phyloP scores from a whole-genome alignment of 768 basidiomycete genomes.

The Tylopilus vinaceipallidus region DNA sequence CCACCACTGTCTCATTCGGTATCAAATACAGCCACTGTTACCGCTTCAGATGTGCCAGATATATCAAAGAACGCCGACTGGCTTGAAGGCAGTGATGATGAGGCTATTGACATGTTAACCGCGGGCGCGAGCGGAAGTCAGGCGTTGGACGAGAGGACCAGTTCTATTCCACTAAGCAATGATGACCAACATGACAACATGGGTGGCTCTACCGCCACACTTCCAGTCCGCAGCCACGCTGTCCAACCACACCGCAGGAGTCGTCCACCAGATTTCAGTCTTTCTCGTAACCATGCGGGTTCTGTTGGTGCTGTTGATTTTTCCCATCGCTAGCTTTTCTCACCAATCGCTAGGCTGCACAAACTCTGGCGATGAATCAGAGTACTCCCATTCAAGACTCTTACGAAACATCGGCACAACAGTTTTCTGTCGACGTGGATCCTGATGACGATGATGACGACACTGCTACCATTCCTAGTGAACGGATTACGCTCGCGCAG shows the following conservation, averaged over 20 bases:
- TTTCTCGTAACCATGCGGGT: conserved; percentile 36
- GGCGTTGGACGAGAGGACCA: conserved; percentile 81
- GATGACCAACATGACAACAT: conserved; percentile 22
- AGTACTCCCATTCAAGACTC: conserved; percentile 21
- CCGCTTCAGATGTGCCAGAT: conserved; percentile 35
- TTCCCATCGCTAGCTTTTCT: conserved; percentile 63
- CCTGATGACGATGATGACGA: conserved; percentile 60
- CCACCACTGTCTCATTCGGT: conserved; percentile 36
- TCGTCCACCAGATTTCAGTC: conserved; percentile 63
- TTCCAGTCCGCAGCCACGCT: conserved; percentile 32
- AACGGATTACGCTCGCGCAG: conserved; percentile 69
- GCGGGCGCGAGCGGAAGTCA: conserved; percentile 81
- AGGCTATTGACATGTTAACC: conserved; percentile 80
- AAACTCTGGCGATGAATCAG: conserved; percentile 33
- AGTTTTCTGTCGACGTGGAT: conserved; percentile 38
- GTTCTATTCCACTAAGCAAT: conserved; percentile 39
- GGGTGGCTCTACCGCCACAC: conserved; percentile 14
- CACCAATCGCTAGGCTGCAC: conserved; percentile 63
- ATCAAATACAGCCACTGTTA: conserved; percentile 33
- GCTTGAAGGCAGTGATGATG: conserved; percentile 80
- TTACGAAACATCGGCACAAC: conserved; percentile 31
- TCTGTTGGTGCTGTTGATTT: conserved; percentile 43
- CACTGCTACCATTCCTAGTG: conserved; percentile 40
- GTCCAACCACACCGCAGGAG: conserved; percentile 41
- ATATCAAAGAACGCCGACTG: conserved; percentile 63